These are phyloP conservation scores for Pholiota conissans DNA, from an alignment of 768 basidiomycete genomes.

Conservation along the genomic window DNA sequence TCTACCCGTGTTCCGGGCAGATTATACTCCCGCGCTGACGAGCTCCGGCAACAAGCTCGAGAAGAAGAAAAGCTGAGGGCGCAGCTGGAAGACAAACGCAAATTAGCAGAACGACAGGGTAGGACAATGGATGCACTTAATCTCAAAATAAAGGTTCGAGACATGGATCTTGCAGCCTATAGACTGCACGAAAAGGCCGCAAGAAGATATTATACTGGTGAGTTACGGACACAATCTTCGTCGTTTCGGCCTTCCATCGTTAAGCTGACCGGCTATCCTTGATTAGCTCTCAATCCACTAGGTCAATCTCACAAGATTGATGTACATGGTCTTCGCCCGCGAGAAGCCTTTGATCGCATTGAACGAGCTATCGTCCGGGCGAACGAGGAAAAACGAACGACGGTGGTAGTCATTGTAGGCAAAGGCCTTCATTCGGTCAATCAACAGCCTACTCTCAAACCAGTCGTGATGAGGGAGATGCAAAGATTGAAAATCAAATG, in stretches of 20 bases:
- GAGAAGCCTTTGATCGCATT: conserved; percentile 45
- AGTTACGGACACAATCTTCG: conserved; percentile 18
- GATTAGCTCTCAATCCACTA: conserved; percentile 38
- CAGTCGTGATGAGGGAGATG: conserved; percentile 77
- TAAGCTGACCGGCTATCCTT: conserved; percentile 7
- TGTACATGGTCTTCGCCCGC: conserved; percentile 48
- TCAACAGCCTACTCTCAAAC: conserved; percentile 76
- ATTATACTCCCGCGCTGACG: conserved; percentile 35
- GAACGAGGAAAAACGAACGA: conserved; percentile 28
- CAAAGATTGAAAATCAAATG: conserved; percentile 64
- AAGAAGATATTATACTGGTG: conserved; percentile 44
- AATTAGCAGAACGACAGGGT: conserved; percentile 28
- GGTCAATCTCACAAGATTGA: conserved; percentile 39
- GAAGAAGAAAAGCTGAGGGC: conserved; percentile 31
- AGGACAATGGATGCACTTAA: conserved; percentile 38
- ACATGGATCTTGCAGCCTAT: conserved; percentile 31
- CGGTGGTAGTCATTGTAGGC: conserved; percentile 53
- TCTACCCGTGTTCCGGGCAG: conserved; percentile 31
- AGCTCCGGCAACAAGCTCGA: conserved; percentile 39
- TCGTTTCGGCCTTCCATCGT: neutral
- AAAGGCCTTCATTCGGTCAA: conserved; percentile 81
- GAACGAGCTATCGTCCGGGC: conserved; percentile 43
- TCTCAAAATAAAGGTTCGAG: conserved; percentile 36
- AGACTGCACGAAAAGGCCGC: conserved; percentile 47
- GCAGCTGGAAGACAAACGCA: conserved; percentile 27